phyloP scores from a whole-genome alignment of 306 rosid genomes.

The Cucurbita argyrosperma region DNA sequence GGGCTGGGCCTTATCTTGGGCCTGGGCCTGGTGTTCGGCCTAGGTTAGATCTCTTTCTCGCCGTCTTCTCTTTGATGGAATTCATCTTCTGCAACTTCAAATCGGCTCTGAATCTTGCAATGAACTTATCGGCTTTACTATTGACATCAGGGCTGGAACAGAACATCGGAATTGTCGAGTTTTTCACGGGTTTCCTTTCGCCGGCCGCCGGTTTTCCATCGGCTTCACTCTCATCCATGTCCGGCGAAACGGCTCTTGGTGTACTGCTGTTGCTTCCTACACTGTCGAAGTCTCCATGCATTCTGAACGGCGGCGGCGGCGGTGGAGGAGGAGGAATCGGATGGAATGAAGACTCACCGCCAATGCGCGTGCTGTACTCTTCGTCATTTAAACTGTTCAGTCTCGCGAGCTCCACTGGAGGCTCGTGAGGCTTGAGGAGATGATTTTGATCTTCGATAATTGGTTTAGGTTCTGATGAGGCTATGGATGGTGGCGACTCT shows the following conservation, averaged over 20 bases:
- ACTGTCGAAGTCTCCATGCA: conserved; percentile 64
- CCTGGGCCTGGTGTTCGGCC: conserved; percentile 15
- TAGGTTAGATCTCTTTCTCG: conserved; percentile 33
- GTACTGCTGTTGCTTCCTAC: conserved; percentile 48
- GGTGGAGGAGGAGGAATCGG: conserved; percentile 70
- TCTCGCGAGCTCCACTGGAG: conserved; percentile 11
- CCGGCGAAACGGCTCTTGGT: conserved; percentile 37
- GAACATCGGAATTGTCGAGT: conserved; percentile 19
- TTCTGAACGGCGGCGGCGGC: conserved; percentile 40
- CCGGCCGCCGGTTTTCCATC: conserved; percentile 22
- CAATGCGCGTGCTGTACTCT: conserved; percentile 16
- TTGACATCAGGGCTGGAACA: conserved; percentile 69
- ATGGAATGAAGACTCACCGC: conserved; percentile 41
- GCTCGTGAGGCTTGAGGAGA: conserved; percentile 10
- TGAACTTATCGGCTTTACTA: conserved; percentile 68
- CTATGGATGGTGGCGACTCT: neutral
- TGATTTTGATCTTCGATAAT: neutral
- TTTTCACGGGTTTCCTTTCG: conserved; percentile 14
- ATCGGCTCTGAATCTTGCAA: conserved; percentile 56
- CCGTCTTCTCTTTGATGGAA: conserved; percentile 41
- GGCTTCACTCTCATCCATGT: conserved; percentile 21
- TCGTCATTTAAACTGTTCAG: conserved; percentile 8
- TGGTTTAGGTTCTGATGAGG: conserved; percentile 21
- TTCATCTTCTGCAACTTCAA: conserved; percentile 62
- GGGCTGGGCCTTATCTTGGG: conserved; percentile 8